Conservation (phyloP, 345 rosid genomes). For the Aquilaria sinensis region DNA sequence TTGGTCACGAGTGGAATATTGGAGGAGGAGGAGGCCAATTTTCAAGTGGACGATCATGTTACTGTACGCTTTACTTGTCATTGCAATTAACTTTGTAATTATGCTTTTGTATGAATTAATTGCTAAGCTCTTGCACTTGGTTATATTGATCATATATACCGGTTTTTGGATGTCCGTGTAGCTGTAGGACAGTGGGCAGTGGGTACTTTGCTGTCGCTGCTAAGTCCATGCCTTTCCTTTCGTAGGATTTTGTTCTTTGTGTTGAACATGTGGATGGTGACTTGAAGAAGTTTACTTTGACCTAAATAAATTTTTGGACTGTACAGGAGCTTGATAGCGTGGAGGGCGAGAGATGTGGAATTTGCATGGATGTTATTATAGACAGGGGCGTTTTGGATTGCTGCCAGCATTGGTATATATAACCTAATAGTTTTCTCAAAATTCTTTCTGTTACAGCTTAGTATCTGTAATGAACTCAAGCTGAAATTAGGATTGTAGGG, state of each 20-base stretch:
- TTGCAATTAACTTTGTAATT: neutral
- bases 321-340: slow-evolving; percentile 47
- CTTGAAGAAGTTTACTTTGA: too few relatives aligned
- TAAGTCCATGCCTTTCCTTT: neutral
- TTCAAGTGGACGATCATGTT: slow-evolving; percentile 39
- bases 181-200: too few relatives aligned
- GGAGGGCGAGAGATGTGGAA: slow-evolving; percentile 93
- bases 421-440: slow-evolving; percentile 3
- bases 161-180: neutral
- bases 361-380: slow-evolving; percentile 92
- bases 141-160: neutral
- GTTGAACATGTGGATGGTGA: too few relatives aligned
- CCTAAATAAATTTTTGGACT: slow-evolving; percentile 1
- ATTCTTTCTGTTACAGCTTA: neutral
- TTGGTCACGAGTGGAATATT: slow-evolving; percentile 37
- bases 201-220: too few relatives aligned
- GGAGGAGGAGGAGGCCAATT: slow-evolving; percentile 49
- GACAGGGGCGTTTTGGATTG: slow-evolving; percentile 97
- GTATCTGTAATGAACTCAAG: neutral
- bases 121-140: neutral
- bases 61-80: slow-evolving; percentile 34
- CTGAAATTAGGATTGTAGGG: neutral
- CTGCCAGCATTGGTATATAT: slow-evolving; percentile 82
- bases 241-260: neutral
- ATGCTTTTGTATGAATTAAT: neutral